These are phyloP conservation scores for Scedosporium minutisporum DNA, from an alignment of 2,329 filamentous ascomycete species.

Conservation along the genomic window DNA sequence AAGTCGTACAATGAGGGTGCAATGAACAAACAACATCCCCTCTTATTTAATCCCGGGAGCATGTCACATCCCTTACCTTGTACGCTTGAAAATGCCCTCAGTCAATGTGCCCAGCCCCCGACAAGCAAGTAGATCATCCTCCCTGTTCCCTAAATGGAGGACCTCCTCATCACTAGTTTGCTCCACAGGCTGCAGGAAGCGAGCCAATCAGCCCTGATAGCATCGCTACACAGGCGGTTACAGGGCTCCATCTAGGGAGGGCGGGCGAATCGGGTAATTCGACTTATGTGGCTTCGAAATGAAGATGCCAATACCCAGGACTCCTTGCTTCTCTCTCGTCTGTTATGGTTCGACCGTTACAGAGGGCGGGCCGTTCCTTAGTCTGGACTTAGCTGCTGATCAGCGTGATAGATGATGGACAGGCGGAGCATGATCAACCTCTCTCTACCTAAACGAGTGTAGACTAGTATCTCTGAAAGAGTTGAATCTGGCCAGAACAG, in stretches of 20 bases:
- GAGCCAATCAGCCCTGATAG: background rate
- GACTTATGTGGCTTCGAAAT: background rate
- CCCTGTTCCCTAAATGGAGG: slow-evolving; percentile 14
- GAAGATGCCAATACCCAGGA: background rate
- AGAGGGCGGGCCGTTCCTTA: background rate
- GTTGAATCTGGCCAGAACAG: no score
- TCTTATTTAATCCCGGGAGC: no score
- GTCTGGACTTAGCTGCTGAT: no score
- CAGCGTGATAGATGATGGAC: no score
- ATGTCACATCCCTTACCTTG: no score
- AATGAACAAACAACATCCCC: no score
- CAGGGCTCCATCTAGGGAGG: background rate
- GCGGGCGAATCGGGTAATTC: background rate
- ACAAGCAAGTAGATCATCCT: slow-evolving; percentile 17
- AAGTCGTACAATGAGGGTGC: no score
- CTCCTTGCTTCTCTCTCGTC: background rate
- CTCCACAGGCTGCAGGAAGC: background rate
- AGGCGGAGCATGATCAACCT: no score
- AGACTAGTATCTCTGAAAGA: no score
- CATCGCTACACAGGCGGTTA: background rate
- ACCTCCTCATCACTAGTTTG: background rate
- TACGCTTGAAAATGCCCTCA: no score
- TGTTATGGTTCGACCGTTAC: background rate
- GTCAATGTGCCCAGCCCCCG: no score
- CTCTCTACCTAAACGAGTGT: no score